Evolutionary conservation across 2,329 filamentous ascomycete genomes (phyloP).

Genomic region (Pseudocercospora musae): DNA sequence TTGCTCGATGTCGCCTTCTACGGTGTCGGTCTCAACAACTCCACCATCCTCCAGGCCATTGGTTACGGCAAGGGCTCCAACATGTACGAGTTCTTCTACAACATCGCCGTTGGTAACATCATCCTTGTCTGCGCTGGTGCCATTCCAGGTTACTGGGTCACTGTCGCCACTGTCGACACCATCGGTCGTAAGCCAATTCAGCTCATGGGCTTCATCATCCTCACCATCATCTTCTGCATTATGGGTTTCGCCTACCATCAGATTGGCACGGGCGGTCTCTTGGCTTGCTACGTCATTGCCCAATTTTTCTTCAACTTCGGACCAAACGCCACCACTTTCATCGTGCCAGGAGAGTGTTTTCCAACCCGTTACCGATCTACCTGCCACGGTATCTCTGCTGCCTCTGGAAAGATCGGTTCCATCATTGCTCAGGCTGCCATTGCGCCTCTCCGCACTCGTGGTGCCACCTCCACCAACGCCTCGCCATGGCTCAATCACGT

Average conservation of each 20-base stretch:
- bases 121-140: conserved; percentile 76
- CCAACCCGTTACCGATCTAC: conserved; percentile 49
- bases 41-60: conserved; percentile 66
- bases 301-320: conserved; percentile 56
- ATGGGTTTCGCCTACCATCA: conserved; percentile 49
- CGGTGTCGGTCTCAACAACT: conserved; percentile 69
- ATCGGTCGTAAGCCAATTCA: conserved; percentile 76
- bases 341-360: conserved; percentile 52
- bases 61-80: conserved; percentile 64
- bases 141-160: conserved; percentile 80
- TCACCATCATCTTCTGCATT: conserved; percentile 49
- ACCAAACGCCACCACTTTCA: conserved; percentile 52
- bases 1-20: conserved; percentile 63
- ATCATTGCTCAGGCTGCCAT: conserved; percentile 51
- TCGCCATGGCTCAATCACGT: conserved; percentile 68
- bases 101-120: conserved; percentile 73
- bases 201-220: conserved; percentile 51
- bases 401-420: conserved; percentile 48
- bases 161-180: conserved; percentile 69
- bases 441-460: conserved; percentile 52
- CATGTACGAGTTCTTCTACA: conserved; percentile 68
- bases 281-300: conserved; percentile 47
- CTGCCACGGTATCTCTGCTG: conserved; percentile 50
- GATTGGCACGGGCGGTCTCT: conserved; percentile 42
- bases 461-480: conserved; percentile 50